A percentile compares a stretch with the other conserved stretches of the same genome.
phyloP scores from a whole-genome alignment of 2,329 filamentous ascomycete species.

The Paecilomyces dactylethromorphus region DNA sequence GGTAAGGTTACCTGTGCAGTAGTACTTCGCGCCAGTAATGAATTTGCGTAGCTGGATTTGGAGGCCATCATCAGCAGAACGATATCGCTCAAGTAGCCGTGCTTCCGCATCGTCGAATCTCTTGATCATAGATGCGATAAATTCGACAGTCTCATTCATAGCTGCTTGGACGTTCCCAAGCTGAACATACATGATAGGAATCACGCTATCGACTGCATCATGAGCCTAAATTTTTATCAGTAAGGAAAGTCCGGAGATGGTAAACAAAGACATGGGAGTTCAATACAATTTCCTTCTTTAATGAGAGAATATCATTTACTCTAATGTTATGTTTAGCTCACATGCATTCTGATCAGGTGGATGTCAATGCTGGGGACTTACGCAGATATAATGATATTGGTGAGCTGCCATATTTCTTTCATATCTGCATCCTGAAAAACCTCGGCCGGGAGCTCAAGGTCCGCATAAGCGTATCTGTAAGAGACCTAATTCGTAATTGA shows the following conservation, averaged over 20 bases:
- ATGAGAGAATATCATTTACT: neutral
- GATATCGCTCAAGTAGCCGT: neutral
- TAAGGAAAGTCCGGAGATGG: neutral
- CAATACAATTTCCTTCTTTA: neutral
- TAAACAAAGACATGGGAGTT: neutral
- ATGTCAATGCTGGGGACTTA: neutral
- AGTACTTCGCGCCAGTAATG: neutral
- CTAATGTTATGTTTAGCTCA: neutral
- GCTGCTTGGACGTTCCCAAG: neutral
- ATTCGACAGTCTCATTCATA: neutral
- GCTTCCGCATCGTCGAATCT: neutral
- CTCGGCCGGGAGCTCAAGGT: neutral
- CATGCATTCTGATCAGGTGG: neutral
- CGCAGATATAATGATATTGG: slow-evolving; percentile 2
- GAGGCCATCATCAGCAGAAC: neutral
- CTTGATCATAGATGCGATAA: neutral
- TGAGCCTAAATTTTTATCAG: neutral
- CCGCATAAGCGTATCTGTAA: neutral
- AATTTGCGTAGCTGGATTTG: neutral
- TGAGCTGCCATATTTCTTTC: slow-evolving; percentile 2
- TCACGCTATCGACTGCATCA: slow-evolving; percentile 1
- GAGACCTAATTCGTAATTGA: neutral
- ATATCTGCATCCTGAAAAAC: neutral
- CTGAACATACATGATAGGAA: slow-evolving; percentile 1
- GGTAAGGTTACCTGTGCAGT: slow-evolving; percentile 1